Evolutionary conservation across 257 asterid species (phyloP).

Genomic region (Dorcoceras hygrometricum): DNA sequence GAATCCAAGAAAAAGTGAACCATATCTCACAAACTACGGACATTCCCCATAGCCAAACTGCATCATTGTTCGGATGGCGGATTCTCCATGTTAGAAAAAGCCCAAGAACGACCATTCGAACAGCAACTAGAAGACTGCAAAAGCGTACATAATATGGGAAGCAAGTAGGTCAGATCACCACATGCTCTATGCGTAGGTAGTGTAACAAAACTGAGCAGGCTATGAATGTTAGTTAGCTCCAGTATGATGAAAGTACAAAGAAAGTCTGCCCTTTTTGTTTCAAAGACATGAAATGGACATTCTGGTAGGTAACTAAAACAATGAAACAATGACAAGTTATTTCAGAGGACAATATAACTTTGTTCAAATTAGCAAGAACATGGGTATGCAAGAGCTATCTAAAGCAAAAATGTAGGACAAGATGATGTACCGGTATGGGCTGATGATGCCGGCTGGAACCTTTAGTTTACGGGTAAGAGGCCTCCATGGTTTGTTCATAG

Average conservation of each 20-base stretch:
- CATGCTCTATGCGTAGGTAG: background rate
- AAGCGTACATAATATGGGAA: conserved; percentile 8
- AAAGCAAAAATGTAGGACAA: background rate
- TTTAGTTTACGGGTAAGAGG: conserved; percentile 60
- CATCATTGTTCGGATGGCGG: conserved; percentile 50
- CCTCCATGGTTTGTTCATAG: conserved; percentile 58
- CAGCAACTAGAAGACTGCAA: conserved; percentile 40
- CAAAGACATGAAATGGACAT: no score
- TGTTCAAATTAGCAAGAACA: no score
- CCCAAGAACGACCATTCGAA: conserved; percentile 51
- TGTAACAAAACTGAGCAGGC: background rate
- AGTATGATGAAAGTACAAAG: background rate
- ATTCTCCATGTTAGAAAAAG: conserved; percentile 58
- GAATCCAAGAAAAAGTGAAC: conserved; percentile 64
- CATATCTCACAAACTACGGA: conserved; percentile 61
- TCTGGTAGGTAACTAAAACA: background rate
- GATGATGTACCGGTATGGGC: conserved; percentile 49
- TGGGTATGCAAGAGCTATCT: background rate
- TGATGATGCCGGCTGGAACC: conserved; percentile 57
- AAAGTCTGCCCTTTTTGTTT: background rate
- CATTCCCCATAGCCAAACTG: conserved; percentile 66
- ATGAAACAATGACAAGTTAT: background rate
- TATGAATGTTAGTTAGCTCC: no score
- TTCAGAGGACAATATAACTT: no score
- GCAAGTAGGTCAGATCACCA: conserved; percentile 13